A percentile compares a stretch with the other conserved stretches of the same genome.
phyloP scores from a whole-genome alignment of 2,329 filamentous ascomycete species.

The Sordariomycetes sp. region DNA sequence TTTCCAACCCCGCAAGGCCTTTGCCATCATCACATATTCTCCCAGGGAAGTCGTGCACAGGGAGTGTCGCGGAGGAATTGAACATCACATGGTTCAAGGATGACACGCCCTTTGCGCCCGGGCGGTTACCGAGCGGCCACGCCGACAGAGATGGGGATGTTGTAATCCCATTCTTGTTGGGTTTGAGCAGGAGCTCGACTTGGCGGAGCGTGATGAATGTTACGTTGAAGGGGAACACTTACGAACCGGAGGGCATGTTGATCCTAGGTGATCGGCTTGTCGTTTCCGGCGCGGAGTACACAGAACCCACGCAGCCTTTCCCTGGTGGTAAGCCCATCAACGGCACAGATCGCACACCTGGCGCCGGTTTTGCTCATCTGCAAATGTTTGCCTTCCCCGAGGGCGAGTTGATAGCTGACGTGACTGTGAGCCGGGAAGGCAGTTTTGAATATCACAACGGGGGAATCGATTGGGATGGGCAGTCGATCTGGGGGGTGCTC shows the following conservation, averaged over 20 bases:
- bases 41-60: not conserved
- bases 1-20: not conserved
- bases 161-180: slow-evolving; percentile 25
- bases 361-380: slow-evolving; percentile 28
- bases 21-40: not conserved
- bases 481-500: slow-evolving; percentile 28
- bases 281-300: slow-evolving; percentile 34
- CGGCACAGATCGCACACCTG: slow-evolving; percentile 31
- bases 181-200: slow-evolving; percentile 25
- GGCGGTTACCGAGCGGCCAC: not conserved
- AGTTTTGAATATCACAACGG: slow-evolving; percentile 27
- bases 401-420: slow-evolving; percentile 27
- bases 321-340: slow-evolving; percentile 25
- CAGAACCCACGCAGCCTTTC: slow-evolving; percentile 9
- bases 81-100: not conserved
- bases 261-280: slow-evolving; percentile 31
- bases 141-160: not conserved
- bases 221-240: slow-evolving; percentile 32
- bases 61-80: too few relatives aligned
- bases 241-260: slow-evolving; percentile 39
- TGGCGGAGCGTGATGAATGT: slow-evolving; percentile 33
- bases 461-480: slow-evolving; percentile 31
- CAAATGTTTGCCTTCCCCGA: slow-evolving; percentile 23
- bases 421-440: slow-evolving; percentile 20
- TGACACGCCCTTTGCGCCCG: not conserved